phyloP scores from a whole-genome alignment of 148 eudicot genomes.

The Selenicereus undatus region DNA sequence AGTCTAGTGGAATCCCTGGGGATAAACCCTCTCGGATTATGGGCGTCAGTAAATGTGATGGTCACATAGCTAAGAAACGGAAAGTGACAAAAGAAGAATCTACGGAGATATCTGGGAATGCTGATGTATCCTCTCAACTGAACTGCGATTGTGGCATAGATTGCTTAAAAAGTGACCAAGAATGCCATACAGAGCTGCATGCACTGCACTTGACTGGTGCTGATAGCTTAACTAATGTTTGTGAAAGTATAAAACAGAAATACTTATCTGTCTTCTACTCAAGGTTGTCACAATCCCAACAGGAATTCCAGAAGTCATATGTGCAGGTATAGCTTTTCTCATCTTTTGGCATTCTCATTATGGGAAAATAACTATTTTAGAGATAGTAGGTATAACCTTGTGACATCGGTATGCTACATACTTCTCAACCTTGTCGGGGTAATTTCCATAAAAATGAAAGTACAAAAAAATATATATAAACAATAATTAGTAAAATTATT shows the following conservation, averaged over 20 bases:
- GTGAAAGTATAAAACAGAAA: conserved; percentile 64
- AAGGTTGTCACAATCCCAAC: conserved; percentile 61
- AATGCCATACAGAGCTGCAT: conserved; percentile 19
- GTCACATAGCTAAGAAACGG: conserved; percentile 21
- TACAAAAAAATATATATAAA: no score
- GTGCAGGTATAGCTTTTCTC: conserved; percentile 52
- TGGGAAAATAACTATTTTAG: not conserved
- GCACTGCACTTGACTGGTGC: conserved; percentile 17
- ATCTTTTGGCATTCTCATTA: not conserved
- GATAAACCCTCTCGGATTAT: conserved; percentile 24
- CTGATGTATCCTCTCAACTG: conserved; percentile 24
- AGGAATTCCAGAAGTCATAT: conserved; percentile 78
- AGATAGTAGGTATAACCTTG: not conserved
- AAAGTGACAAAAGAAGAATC: conserved; percentile 17
- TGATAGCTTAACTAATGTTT: conserved; percentile 38
- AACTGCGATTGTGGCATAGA: conserved; percentile 16
- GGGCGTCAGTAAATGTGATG: conserved; percentile 28
- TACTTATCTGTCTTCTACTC: conserved; percentile 59
- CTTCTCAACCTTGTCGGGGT: not conserved
- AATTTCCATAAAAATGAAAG: no score
- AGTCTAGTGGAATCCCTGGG: conserved; percentile 28
- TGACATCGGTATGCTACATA: not conserved
- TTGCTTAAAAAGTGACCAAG: conserved; percentile 27
- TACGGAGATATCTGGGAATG: conserved; percentile 8
- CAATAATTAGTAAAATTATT: no score